Conservation (phyloP, 768 basidiomycete genomes). For the Panaeolus cyanescens region DNA sequence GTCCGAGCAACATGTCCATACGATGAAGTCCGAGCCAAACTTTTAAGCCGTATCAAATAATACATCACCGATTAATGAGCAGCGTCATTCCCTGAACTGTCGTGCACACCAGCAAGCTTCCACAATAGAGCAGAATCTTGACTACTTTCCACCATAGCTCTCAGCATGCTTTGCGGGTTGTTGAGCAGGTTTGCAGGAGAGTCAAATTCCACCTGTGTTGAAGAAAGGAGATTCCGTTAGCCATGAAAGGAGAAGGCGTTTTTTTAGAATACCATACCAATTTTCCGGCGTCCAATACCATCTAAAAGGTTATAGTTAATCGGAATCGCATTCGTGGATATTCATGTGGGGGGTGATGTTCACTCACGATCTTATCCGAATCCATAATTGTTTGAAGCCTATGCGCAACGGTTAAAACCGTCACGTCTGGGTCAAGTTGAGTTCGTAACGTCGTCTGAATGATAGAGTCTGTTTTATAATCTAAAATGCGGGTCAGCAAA, state of each 20-base stretch:
- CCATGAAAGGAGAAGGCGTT: background rate
- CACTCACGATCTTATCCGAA: slow-evolving; percentile 53
- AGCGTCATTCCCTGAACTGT: no score
- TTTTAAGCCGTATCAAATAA: no score
- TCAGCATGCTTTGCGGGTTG: slow-evolving; percentile 13
- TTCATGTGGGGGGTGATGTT: slow-evolving; percentile 9
- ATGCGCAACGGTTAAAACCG: slow-evolving; percentile 71
- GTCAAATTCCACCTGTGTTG: slow-evolving; percentile 21
- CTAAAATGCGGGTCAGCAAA: slow-evolving; percentile 21
- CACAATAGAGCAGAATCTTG: background rate
- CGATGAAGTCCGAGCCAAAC: no score
- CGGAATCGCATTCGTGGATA: slow-evolving; percentile 7
- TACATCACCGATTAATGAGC: no score
- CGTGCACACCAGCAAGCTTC: background rate
- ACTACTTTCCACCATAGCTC: slow-evolving; percentile 20
- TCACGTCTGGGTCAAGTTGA: slow-evolving; percentile 61
- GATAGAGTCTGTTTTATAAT: slow-evolving; percentile 65
- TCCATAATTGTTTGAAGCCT: slow-evolving; percentile 71
- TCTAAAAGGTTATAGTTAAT: slow-evolving; percentile 21
- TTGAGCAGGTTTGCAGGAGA: slow-evolving; percentile 15
- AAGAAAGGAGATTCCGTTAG: slow-evolving; percentile 1
- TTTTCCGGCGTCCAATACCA: slow-evolving; percentile 56
- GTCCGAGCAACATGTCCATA: no score
- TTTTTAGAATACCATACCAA: slow-evolving; percentile 37
- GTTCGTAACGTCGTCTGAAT: slow-evolving; percentile 71